Conservation (phyloP, 805 yeast genomes). For the Ogataea minuta region DNA sequence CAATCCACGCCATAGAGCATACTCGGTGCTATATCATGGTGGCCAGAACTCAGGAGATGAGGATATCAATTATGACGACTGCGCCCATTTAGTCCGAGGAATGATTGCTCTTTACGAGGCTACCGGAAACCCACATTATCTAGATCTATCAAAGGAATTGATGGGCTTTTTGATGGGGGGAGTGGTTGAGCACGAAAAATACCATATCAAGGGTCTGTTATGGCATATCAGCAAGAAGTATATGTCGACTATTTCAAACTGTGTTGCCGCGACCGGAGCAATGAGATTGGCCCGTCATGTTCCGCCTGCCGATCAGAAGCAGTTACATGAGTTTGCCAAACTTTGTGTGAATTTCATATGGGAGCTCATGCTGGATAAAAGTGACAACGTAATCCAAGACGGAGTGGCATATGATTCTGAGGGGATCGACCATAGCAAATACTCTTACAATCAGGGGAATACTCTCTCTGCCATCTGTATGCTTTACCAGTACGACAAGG, state of each 20-base stretch:
- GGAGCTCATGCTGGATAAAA: constrained; percentile 47
- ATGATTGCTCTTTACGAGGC: constrained; percentile 66
- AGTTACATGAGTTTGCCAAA: constrained; percentile 55
- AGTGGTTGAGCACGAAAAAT: constrained; percentile 47
- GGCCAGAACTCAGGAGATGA: constrained; percentile 51
- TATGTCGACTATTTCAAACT: constrained; percentile 65
- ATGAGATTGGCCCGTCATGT: constrained; percentile 54
- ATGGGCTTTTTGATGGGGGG: constrained; percentile 69
- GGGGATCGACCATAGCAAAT: constrained; percentile 52
- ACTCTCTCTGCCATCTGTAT: constrained; percentile 54
- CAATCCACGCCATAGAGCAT: constrained; percentile 51
- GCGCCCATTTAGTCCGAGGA: constrained; percentile 71
- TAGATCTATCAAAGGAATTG: constrained; percentile 57
- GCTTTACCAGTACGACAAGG: constrained; percentile 49
- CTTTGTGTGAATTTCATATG: constrained; percentile 59
- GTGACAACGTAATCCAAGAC: constrained; percentile 57
- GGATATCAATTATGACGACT: constrained; percentile 72
- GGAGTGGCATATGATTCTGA: constrained; percentile 52
- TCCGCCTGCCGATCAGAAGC: constrained; percentile 34
- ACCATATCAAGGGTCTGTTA: constrained; percentile 55
- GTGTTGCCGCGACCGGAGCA: constrained; percentile 63
- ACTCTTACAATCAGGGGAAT: constrained; percentile 69
- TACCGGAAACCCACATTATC: constrained; percentile 51
- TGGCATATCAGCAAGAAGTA: constrained; percentile 66
- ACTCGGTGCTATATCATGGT: constrained; percentile 59